phyloP scores from a whole-genome alignment of 805 yeast species.

The Wickerhamiella dianesei region DNA sequence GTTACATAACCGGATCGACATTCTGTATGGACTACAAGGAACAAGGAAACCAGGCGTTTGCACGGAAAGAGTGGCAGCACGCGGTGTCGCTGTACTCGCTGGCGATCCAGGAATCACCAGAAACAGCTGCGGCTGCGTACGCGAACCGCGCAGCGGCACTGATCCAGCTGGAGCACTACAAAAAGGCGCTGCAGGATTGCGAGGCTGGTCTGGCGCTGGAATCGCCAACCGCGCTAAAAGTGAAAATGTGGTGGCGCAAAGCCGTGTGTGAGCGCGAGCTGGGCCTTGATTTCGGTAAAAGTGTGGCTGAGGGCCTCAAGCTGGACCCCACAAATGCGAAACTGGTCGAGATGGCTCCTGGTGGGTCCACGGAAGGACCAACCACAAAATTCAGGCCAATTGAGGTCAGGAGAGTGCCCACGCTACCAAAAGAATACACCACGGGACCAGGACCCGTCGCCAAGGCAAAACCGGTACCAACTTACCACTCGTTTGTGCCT shows the following conservation, averaged over 20 bases:
- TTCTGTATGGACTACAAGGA: constrained; percentile 12
- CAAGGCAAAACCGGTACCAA: neutral
- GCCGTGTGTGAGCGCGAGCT: constrained; percentile 13
- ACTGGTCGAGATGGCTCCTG: constrained; percentile 8
- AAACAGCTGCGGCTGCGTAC: constrained; percentile 14
- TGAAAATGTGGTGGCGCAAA: constrained; percentile 14
- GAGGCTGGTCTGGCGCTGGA: constrained; percentile 7
- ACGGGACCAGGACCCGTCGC: neutral
- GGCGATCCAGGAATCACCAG: constrained; percentile 9
- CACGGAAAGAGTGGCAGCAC: constrained; percentile 4
- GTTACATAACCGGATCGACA: neutral
- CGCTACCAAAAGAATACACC: constrained; percentile 8
- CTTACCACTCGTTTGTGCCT: neutral
- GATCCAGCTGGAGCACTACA: constrained; percentile 13
- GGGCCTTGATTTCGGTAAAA: constrained; percentile 4
- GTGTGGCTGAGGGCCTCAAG: constrained; percentile 12
- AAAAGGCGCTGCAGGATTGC: constrained; percentile 13
- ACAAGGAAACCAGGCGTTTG: constrained; percentile 13
- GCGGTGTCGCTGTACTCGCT: constrained; percentile 12
- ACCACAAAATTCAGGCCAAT: neutral
- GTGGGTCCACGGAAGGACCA: neutral
- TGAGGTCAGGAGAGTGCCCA: constrained; percentile 1
- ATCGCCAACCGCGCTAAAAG: constrained; percentile 4
- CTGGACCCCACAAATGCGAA: constrained; percentile 15
- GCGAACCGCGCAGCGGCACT: constrained; percentile 20